phyloP scores from a whole-genome alignment of 345 rosid species.

The Populus euphratica region DNA sequence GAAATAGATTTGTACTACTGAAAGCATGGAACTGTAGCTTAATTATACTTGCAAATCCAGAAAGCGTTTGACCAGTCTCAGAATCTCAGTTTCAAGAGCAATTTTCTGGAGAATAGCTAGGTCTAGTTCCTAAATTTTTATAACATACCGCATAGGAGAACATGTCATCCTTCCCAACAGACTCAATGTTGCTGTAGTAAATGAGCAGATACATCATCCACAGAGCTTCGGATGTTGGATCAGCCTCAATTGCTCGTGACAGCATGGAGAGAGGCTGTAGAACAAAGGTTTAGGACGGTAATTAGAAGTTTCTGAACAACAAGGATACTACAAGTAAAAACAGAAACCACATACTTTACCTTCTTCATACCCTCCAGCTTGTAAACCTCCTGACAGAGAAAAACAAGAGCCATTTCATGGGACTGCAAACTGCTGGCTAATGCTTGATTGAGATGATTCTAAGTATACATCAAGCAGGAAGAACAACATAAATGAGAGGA shows the following conservation, averaged over 20 bases:
- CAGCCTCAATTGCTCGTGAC: slow-evolving; percentile 73
- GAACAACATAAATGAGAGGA: slow-evolving; percentile 19
- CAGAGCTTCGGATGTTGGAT: slow-evolving; percentile 66
- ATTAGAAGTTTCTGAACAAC: slow-evolving; percentile 8
- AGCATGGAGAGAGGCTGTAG: slow-evolving; percentile 73
- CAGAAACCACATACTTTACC: slow-evolving; percentile 45
- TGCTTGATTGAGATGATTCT: slow-evolving; percentile 59
- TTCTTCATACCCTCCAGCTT: slow-evolving; percentile 53
- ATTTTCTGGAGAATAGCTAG: background rate
- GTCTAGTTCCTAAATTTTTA: background rate
- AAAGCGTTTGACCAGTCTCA: background rate
- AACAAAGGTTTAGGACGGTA: slow-evolving; percentile 14
- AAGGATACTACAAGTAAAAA: slow-evolving; percentile 10
- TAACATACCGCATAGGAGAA: slow-evolving; percentile 61
- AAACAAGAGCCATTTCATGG: slow-evolving; percentile 70
- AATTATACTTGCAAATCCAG: background rate
- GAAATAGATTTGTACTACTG: background rate
- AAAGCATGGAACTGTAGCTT: background rate
- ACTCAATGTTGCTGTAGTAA: slow-evolving; percentile 41
- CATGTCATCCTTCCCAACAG: slow-evolving; percentile 62
- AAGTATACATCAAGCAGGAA: slow-evolving; percentile 40
- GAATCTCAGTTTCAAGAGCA: background rate
- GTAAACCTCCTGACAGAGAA: slow-evolving; percentile 57
- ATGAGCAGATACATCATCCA: slow-evolving; percentile 80
- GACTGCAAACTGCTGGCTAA: slow-evolving; percentile 42